A percentile compares a stretch with the other conserved stretches of the same genome.
Conservation (phyloP, 2,329 filamentous ascomycete species). For the Volutella citrinella region DNA sequence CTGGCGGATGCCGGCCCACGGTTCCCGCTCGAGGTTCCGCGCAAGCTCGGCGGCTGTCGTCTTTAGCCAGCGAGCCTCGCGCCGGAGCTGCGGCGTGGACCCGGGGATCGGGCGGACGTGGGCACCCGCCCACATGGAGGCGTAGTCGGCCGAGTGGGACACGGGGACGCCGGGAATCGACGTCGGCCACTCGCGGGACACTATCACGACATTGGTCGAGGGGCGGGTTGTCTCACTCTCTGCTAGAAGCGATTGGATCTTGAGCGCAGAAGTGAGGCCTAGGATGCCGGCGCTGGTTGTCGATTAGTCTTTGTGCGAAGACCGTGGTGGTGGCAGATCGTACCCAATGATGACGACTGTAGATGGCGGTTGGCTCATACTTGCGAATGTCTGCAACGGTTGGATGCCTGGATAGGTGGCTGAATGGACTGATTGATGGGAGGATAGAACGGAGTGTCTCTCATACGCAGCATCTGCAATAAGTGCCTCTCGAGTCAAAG, state of each 20-base stretch:
- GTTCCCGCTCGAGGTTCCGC: slow-evolving; percentile 19
- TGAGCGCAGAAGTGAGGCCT: slow-evolving; percentile 47
- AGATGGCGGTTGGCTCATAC: no score
- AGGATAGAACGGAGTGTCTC: no score
- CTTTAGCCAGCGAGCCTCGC: slow-evolving; percentile 32
- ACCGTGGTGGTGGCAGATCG: neutral
- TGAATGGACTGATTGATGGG: no score
- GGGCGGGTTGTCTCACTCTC: slow-evolving; percentile 1
- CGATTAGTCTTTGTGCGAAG: neutral
- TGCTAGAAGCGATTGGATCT: slow-evolving; percentile 33
- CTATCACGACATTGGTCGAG: slow-evolving; percentile 21
- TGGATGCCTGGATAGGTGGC: no score
- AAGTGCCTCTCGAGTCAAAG: no score
- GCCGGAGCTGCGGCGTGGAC: slow-evolving; percentile 28
- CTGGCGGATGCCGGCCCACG: slow-evolving; percentile 44
- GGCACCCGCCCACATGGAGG: slow-evolving; percentile 56
- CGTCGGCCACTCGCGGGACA: slow-evolving; percentile 33
- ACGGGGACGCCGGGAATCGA: slow-evolving; percentile 29
- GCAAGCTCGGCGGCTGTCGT: slow-evolving; percentile 23
- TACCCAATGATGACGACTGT: slow-evolving; percentile 30
- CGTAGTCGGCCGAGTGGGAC: slow-evolving; percentile 40
- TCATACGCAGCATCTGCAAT: no score
- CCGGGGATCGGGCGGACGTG: slow-evolving; percentile 51
- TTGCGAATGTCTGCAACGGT: no score
- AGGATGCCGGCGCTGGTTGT: slow-evolving; percentile 50